These are phyloP conservation scores for Chenopodium quinoa DNA, from an alignment of 148 eudicot species.

Conservation along the genomic window DNA sequence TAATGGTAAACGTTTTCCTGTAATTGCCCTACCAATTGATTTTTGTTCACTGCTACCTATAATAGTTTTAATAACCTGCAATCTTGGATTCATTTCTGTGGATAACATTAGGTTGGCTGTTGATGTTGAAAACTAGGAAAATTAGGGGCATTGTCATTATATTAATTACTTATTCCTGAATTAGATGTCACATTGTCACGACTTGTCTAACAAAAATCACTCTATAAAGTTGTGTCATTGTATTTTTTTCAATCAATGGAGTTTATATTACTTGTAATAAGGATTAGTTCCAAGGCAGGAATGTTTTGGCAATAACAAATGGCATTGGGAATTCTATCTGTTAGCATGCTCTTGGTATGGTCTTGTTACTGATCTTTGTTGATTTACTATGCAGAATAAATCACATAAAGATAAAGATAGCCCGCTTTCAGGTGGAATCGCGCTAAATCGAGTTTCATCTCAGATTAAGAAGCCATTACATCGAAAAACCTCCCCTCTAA, in stretches of 20 bases:
- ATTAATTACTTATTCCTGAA: neutral
- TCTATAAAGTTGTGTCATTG: too few relatives aligned
- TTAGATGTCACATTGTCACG: neutral
- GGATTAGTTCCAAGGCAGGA: neutral
- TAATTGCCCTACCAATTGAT: neutral
- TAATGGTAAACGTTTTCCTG: too few relatives aligned
- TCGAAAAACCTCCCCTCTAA: slow-evolving; percentile 75
- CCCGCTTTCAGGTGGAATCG: slow-evolving; percentile 42
- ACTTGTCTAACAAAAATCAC: neutral
- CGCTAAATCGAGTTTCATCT: slow-evolving; percentile 54
- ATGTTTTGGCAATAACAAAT: neutral
- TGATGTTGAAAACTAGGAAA: neutral
- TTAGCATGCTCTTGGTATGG: neutral
- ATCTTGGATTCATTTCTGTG: neutral
- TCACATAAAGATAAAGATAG: slow-evolving; percentile 58
- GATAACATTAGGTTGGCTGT: neutral
- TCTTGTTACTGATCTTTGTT: neutral
- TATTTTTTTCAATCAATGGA: neutral
- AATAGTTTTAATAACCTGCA: neutral
- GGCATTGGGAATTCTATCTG: neutral
- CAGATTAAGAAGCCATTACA: slow-evolving; percentile 73
- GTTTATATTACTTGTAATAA: too few relatives aligned
- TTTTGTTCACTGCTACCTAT: too few relatives aligned
- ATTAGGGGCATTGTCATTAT: too few relatives aligned
- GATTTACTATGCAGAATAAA: slow-evolving; percentile 41